Percentiles rank a stretch among this genome's conserved stretches.
Conservation (phyloP, 768 basidiomycete species). For the Baorangia bicolor region DNA sequence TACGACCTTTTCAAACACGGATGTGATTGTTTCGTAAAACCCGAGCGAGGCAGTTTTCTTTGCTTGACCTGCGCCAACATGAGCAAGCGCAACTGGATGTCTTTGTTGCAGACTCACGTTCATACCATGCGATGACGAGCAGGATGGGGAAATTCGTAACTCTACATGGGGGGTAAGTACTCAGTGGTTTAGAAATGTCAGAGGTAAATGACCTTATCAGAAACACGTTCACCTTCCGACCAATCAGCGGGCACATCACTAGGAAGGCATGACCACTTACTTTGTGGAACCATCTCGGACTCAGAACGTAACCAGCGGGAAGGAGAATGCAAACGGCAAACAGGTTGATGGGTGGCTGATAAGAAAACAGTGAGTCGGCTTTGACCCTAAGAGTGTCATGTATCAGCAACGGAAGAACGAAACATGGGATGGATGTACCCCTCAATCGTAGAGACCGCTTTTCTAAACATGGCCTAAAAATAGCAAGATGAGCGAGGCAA, state of each 20-base stretch:
- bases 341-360: conserved; percentile 91
- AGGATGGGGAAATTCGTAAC: conserved; percentile 84
- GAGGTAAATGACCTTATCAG: conserved; percentile 62
- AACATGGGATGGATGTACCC: conserved; percentile 49
- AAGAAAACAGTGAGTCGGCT: conserved; percentile 89
- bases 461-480: conserved; percentile 86
- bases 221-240: conserved; percentile 74
- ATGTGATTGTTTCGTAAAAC: conserved; percentile 71
- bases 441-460: conserved; percentile 92
- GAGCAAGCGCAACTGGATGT: not conserved
- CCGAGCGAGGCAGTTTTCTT: conserved; percentile 62
- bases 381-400: conserved; percentile 58
- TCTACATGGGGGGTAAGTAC: conserved; percentile 35
- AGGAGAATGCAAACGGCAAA: conserved; percentile 84
- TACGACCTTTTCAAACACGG: conserved; percentile 64
- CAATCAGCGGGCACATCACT: conserved; percentile 15
- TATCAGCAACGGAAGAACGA: conserved; percentile 8
- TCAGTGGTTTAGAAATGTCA: not conserved
- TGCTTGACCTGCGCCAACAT: conserved; percentile 46
- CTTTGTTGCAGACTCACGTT: conserved; percentile 43
- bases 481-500: not conserved
- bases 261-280: conserved; percentile 36
- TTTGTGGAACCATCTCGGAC: conserved; percentile 98
- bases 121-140: conserved; percentile 77
- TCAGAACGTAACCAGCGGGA: conserved; percentile 81